phyloP scores from a whole-genome alignment of 73 alveolate species.

The Stentor coeruleus region DNA sequence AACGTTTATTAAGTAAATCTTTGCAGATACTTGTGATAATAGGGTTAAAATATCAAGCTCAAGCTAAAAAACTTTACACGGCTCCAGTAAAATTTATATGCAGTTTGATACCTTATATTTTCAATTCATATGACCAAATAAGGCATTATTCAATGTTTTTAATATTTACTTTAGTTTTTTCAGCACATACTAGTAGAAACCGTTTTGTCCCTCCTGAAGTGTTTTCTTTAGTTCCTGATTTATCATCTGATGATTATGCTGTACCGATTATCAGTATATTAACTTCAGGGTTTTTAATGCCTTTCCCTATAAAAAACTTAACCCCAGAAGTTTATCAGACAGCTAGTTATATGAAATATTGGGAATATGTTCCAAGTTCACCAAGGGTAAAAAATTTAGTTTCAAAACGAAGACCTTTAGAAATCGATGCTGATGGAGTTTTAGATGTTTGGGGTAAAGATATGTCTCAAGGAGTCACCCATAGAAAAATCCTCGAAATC shows the following conservation, averaged over 20 bases:
- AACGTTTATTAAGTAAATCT: neutral
- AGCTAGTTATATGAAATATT: neutral
- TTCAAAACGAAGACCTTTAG: neutral
- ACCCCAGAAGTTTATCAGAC: neutral
- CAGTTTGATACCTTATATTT: neutral
- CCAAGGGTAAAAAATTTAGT: neutral
- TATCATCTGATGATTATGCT: neutral
- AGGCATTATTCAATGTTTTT: neutral
- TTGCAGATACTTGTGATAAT: neutral
- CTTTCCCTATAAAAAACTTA: neutral
- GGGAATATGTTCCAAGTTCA: constrained; percentile 12
- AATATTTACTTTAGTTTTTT: neutral
- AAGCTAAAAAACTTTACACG: neutral
- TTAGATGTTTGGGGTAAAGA: neutral
- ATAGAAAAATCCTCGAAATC: neutral
- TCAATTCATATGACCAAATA: neutral
- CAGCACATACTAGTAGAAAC: neutral
- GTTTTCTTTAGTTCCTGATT: neutral
- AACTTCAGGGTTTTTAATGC: neutral
- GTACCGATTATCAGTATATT: neutral
- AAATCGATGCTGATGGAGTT: neutral
- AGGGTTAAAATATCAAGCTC: neutral
- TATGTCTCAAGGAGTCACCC: constrained; percentile 7
- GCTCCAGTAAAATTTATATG: constrained; percentile 11
- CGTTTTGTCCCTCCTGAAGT: neutral